Evolutionary conservation across 371 early-diverging fungal genomes (phyloP).

Genomic region (Mortierella sp.): DNA sequence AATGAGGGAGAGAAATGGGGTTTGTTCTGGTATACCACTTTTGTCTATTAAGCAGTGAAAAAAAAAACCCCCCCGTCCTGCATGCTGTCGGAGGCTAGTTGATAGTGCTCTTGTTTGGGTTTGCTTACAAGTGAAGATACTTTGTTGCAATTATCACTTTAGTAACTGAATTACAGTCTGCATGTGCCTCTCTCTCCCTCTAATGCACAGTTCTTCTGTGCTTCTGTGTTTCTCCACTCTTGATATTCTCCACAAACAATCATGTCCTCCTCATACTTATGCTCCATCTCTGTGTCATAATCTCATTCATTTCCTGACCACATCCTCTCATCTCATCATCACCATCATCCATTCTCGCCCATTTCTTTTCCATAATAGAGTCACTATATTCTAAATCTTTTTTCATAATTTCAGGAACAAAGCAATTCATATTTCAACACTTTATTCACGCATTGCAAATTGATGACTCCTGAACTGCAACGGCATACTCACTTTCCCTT

Average conservation of each 20-base stretch:
- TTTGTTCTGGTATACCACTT: too few species aligned
- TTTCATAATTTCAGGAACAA: background rate
- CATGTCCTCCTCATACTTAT: background rate
- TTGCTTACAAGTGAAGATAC: too few species aligned
- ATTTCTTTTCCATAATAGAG: background rate
- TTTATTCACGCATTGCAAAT: too few species aligned
- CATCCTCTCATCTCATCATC: background rate
- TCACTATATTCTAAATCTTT: background rate
- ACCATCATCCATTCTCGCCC: constrained; percentile 13
- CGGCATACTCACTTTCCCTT: background rate
- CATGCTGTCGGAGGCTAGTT: too few species aligned
- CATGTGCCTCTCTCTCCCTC: background rate
- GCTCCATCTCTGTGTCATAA: background rate
- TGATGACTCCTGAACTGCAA: background rate
- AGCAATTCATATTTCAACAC: background rate
- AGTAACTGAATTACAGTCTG: too few species aligned
- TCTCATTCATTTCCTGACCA: background rate
- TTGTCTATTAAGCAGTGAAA: too few species aligned
- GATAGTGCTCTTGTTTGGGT: too few species aligned
- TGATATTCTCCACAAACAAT: background rate
- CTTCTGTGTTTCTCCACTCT: background rate
- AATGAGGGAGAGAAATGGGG: too few species aligned
- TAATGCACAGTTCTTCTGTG: background rate
- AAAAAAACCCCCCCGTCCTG: too few species aligned
- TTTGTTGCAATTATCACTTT: too few species aligned